phyloP scores from a whole-genome alignment of 1,139 yeast species.

The Pichia sp. region DNA sequence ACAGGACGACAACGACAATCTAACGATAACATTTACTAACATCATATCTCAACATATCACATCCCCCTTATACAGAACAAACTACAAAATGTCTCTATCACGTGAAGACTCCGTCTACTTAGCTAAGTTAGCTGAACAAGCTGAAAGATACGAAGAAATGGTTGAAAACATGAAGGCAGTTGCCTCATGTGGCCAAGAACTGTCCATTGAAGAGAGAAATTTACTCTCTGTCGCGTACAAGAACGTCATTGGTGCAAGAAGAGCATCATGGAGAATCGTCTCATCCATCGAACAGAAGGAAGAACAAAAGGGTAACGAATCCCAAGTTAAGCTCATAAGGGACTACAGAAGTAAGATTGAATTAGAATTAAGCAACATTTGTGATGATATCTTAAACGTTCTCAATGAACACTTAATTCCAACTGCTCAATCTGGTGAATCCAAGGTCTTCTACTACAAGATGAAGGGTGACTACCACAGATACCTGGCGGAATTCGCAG shows the following conservation, averaged over 20 bases:
- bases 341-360: conserved; percentile 95
- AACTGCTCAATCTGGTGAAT: conserved; percentile 93
- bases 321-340: conserved; percentile 84
- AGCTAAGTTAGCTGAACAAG: conserved; percentile 99
- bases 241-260: conserved; percentile 97
- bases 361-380: conserved; percentile 84
- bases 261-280: conserved; percentile 99
- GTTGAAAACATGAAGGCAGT: conserved; percentile 98
- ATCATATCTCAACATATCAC: background rate
- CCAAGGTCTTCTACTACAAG: conserved; percentile 96
- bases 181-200: conserved; percentile 92
- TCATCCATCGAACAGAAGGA: conserved; percentile 97
- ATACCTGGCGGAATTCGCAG: conserved; percentile 95
- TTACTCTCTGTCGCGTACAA: conserved; percentile 95
- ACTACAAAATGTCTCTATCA: conserved; percentile 54
- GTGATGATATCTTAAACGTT: conserved; percentile 88
- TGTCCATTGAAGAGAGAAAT: conserved; percentile 97
- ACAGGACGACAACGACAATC: too few relatives aligned
- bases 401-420: conserved; percentile 87
- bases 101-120: conserved; percentile 99
- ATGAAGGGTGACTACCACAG: conserved; percentile 99
- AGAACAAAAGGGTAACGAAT: conserved; percentile 89
- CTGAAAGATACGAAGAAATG: conserved; percentile 99
- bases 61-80: background rate
- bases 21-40: too few relatives aligned